phyloP scores from a whole-genome alignment of 2,329 filamentous ascomycete genomes.

The Periconia macrospinosa region DNA sequence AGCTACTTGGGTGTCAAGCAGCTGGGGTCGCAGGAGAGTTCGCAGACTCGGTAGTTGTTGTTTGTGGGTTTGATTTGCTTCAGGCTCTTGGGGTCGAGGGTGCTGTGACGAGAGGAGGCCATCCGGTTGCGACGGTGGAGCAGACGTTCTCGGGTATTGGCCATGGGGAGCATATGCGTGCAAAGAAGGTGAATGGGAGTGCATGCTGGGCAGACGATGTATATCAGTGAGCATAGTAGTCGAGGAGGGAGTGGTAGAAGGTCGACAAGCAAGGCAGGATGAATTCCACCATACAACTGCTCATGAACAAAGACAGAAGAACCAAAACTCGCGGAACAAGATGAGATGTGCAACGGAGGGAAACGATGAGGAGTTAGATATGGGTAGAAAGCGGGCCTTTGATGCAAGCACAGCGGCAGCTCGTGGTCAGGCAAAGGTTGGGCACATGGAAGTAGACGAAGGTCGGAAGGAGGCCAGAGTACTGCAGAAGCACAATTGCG shows the following conservation, averaged over 20 bases:
- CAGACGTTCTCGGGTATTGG: slow-evolving; percentile 29
- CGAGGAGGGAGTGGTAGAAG: slow-evolving; percentile 22
- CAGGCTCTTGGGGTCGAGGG: slow-evolving; percentile 26
- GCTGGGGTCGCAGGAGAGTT: slow-evolving; percentile 39
- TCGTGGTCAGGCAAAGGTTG: slow-evolving; percentile 27
- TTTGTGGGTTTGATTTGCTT: slow-evolving; percentile 29
- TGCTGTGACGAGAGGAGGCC: slow-evolving; percentile 26
- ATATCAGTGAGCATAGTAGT: slow-evolving; percentile 62
- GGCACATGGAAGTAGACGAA: slow-evolving; percentile 35
- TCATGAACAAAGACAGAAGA: slow-evolving; percentile 30
- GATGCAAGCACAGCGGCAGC: slow-evolving; percentile 38
- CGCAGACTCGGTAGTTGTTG: slow-evolving; percentile 42
- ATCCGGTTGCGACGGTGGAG: slow-evolving; percentile 30
- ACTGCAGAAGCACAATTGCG: slow-evolving; percentile 36
- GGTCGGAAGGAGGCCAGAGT: slow-evolving; percentile 24
- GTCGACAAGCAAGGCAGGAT: slow-evolving; percentile 31
- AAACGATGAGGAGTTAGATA: slow-evolving; percentile 30
- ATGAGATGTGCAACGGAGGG: slow-evolving; percentile 26
- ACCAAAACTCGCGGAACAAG: slow-evolving; percentile 34
- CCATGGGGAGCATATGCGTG: slow-evolving; percentile 26
- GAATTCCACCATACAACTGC: slow-evolving; percentile 35
- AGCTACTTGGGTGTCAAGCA: slow-evolving; percentile 36
- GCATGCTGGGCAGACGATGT: slow-evolving; percentile 82
- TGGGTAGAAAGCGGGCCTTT: slow-evolving; percentile 24
- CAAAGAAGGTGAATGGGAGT: slow-evolving; percentile 64